A percentile compares a stretch with the other conserved stretches of the same genome.
Conservation (phyloP, 306 rosid genomes). For the Cucurbita ficifolia region DNA sequence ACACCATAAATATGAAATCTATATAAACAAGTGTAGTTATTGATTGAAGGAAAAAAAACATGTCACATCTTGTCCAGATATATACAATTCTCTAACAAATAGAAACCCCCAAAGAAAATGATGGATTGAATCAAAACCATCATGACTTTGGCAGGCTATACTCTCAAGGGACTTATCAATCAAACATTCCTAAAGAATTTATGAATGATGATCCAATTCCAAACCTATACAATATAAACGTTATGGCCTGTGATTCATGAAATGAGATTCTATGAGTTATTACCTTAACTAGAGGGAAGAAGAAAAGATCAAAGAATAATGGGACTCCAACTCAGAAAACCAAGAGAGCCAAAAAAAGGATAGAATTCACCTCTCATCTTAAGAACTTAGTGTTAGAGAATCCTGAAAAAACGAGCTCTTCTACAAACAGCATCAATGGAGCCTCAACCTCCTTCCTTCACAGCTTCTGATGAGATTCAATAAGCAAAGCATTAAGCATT, state of each 20-base stretch:
- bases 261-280: constrained; percentile 20
- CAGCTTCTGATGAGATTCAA: constrained; percentile 88
- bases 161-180: constrained; percentile 16
- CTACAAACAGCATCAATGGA: background rate
- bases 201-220: constrained; percentile 14
- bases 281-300: constrained; percentile 20
- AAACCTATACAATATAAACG: constrained; percentile 26
- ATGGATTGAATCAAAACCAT: background rate
- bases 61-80: background rate
- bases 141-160: background rate
- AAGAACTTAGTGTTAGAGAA: constrained; percentile 4
- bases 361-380: constrained; percentile 8
- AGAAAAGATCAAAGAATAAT: background rate
- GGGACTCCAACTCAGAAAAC: background rate
- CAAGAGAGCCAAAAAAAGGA: background rate
- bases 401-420: background rate
- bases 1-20: background rate
- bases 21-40: background rate
- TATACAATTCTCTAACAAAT: background rate
- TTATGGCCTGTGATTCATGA: constrained; percentile 23
- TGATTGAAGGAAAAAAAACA: background rate
- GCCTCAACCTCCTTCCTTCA: constrained; percentile 18
- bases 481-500: constrained; percentile 75
- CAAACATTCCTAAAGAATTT: constrained; percentile 13
- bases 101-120: background rate